Evolutionary conservation across 495 filamentous ascomycete species (phyloP).

Genomic region (Tuber umbilicatum): DNA sequence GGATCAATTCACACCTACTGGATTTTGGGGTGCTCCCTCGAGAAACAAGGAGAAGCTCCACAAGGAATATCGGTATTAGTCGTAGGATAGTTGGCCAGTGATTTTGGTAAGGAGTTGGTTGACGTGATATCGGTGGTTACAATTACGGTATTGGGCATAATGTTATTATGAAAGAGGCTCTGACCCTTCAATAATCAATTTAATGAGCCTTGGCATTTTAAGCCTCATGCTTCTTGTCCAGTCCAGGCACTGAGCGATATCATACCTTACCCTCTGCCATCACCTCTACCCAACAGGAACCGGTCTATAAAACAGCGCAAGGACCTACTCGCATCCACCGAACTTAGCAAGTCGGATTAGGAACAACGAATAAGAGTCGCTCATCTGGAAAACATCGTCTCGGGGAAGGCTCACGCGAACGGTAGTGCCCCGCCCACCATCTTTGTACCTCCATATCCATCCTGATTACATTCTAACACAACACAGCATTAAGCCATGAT

Average conservation of each 20-base stretch:
- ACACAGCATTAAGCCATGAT: not conserved
- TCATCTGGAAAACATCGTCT: not conserved
- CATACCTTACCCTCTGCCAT: not conserved
- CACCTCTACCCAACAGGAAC: not conserved
- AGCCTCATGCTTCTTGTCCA: not conserved
- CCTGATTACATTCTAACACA: not conserved
- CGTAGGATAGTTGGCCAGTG: not conserved
- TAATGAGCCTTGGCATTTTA: not conserved
- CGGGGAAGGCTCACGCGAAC: not conserved
- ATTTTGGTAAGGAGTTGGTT: not conserved
- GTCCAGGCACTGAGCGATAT: not conserved
- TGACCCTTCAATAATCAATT: not conserved
- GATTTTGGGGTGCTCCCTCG: not conserved
- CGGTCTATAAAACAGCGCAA: not conserved
- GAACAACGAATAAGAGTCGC: not conserved
- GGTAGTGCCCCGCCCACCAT: not conserved
- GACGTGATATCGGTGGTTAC: not conserved
- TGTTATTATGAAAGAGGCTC: not conserved
- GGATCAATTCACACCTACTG: not conserved
- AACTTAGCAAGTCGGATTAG: not conserved
- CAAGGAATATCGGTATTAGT: not conserved
- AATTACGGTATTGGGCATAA: too few species aligned
- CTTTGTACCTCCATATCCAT: not conserved
- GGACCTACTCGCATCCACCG: not conserved
- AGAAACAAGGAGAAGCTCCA: not conserved